Percentiles rank a stretch among this genome's conserved stretches.
Evolutionary conservation across 495 filamentous ascomycete species (phyloP).

Genomic region (Hypoxylon cercidicola): DNA sequence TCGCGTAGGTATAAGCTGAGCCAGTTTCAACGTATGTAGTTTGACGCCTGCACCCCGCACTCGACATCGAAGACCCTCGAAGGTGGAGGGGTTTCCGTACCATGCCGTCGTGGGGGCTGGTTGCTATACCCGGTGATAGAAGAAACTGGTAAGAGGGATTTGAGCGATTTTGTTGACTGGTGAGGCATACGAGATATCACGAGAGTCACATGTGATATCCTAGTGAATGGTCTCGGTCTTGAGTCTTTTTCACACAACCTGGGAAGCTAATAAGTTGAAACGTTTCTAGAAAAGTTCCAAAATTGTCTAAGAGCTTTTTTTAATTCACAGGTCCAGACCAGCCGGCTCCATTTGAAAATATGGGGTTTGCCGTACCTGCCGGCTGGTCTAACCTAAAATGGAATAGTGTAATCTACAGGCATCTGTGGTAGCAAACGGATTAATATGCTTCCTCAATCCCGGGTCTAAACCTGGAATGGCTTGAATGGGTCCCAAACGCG

Average conservation of each 20-base stretch:
- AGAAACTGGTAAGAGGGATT: slow-evolving; percentile 29
- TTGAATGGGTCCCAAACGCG: slow-evolving; percentile 6
- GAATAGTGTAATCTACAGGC: slow-evolving; percentile 1
- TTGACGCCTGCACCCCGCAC: slow-evolving; percentile 32
- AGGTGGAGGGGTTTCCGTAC: slow-evolving; percentile 8
- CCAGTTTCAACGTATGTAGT: background rate
- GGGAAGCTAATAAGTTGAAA: slow-evolving; percentile 10
- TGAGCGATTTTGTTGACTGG: slow-evolving; percentile 38
- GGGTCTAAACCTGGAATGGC: background rate
- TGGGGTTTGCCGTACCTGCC: slow-evolving; percentile 32
- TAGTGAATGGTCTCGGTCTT: slow-evolving; percentile 13
- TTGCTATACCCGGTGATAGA: slow-evolving; percentile 3
- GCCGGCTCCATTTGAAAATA: slow-evolving; percentile 23
- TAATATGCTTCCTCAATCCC: slow-evolving; percentile 39
- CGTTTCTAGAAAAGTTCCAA: slow-evolving; percentile 8
- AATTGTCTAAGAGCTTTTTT: slow-evolving; percentile 8
- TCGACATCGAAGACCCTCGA: slow-evolving; percentile 14
- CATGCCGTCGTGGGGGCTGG: slow-evolving; percentile 24
- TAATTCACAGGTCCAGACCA: slow-evolving; percentile 15
- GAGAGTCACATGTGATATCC: slow-evolving; percentile 28
- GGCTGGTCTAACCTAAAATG: slow-evolving; percentile 13
- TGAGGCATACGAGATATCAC: slow-evolving; percentile 1
- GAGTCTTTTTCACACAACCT: slow-evolving; percentile 16
- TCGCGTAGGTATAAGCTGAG: slow-evolving; percentile 8
- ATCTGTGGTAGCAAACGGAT: slow-evolving; percentile 22